These are phyloP conservation scores for Xylaria sp. DNA, from an alignment of 2,329 filamentous ascomycete genomes.

Conservation along the genomic window DNA sequence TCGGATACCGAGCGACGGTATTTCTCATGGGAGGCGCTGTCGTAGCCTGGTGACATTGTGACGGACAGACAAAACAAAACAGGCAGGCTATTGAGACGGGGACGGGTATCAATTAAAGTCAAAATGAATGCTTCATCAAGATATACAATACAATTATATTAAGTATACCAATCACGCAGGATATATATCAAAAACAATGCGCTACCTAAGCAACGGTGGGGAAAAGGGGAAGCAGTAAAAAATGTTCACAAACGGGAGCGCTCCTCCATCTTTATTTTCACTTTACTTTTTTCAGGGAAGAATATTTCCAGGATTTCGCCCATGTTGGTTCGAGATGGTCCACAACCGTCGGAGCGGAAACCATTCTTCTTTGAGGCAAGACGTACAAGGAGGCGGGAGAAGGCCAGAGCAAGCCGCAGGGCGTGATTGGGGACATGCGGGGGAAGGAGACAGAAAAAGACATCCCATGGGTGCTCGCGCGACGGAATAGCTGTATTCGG, in stretches of 20 bases:
- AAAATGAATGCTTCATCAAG: conserved; percentile 3
- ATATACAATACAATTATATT: background rate
- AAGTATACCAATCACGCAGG: background rate
- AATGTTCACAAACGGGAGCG: background rate
- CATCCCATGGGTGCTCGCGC: background rate
- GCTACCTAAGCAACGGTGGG: background rate
- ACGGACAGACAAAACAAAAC: background rate
- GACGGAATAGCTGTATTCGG: conserved; percentile 7
- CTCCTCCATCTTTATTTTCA: background rate
- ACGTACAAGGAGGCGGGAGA: background rate
- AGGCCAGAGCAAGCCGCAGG: background rate
- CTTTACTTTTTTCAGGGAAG: background rate
- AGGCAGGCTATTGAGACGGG: no score
- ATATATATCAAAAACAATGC: background rate
- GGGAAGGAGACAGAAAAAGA: no score
- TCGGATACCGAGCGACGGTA: conserved; percentile 27
- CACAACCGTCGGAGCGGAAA: conserved; percentile 5
- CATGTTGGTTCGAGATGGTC: background rate
- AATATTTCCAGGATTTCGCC: background rate
- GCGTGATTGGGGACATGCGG: conserved; percentile 5
- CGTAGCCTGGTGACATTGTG: conserved; percentile 16
- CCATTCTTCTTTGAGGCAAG: conserved; percentile 13
- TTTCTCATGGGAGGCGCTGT: conserved; percentile 25
- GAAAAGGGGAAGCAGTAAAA: background rate
- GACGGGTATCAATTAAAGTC: background rate